Base-by-base conservation (phyloP, 1,284 basidiomycete species). In the Ustanciosporium gigantosporum region DNA sequence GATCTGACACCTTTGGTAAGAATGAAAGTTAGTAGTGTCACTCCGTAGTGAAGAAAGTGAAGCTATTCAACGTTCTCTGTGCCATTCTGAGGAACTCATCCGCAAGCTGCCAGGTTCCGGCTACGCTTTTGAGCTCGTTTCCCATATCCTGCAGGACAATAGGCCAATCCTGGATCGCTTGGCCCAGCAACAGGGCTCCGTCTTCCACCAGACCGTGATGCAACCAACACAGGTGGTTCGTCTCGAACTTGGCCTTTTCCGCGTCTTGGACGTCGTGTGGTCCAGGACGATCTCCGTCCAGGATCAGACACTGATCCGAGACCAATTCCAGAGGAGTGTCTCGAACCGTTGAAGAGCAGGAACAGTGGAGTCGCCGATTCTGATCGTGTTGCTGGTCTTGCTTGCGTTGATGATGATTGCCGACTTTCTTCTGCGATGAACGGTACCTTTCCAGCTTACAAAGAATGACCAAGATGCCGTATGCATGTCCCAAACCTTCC, bases 111-210 rank as follows among this genome's bases (percentile, higher is more conserved):
- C 58, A 61, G 3, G 47, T 46, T 9, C 51, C 51, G 1, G 51
- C 58, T 0, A 45, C 51, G 3, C 37, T 23, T 35, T 56, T 61
- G 11, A 61, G 23, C 21, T 56, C 52, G 22, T 48, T 61, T 8
- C 58, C 52, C 58, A 61, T 61, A 40, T 61, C 58, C 41, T 61
- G 58, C 36, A 61, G 41, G 21, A 61, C 58, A 38, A 61, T 47
- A 32, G 58, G 43, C 58, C 58, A 61, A 25, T 61, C 58, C 47
- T 55, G 44, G 5, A 61, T 56, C 23, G 44, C 36, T 31, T 61
- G 58, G 9, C 58, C 58, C 8, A 61, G 34, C 47, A 61, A 20
- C 41, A 36, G 35, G 6, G 58, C 51, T 3, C 58, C 58, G 32
- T 61, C 58, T 2, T 61, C 51, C 31, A 61, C 14, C 11, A 41